Evolutionary conservation across 306 rosid species (phyloP).

Genomic region (Inga leiocalycina): DNA sequence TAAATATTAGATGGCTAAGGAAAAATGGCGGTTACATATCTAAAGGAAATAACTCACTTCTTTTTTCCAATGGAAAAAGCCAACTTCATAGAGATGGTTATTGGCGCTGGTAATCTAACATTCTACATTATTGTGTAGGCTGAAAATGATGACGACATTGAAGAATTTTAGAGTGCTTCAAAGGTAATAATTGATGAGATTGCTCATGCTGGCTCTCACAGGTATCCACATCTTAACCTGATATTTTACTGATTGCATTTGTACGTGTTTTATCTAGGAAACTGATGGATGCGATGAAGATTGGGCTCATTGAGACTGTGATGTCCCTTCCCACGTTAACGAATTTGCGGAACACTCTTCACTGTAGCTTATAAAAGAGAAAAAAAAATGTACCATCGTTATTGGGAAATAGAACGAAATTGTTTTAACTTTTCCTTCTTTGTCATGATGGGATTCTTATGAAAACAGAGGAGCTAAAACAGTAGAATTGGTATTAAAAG

Average conservation of each 20-base stretch:
- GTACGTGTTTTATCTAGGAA: not conserved
- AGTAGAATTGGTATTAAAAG: too few species aligned
- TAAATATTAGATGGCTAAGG: not conserved
- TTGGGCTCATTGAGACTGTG: not conserved
- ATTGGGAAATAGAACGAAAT: not conserved
- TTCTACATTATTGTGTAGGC: not conserved
- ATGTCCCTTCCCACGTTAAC: not conserved
- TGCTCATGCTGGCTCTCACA: not conserved
- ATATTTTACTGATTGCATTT: not conserved
- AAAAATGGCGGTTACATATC: not conserved
- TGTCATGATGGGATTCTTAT: not conserved
- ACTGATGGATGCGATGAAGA: not conserved
- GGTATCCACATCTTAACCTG: not conserved
- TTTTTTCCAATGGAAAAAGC: not conserved
- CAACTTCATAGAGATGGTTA: not conserved
- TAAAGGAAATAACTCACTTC: not conserved
- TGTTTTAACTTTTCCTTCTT: not conserved
- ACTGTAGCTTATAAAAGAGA: not conserved
- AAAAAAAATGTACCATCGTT: not conserved
- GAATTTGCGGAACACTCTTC: not conserved
- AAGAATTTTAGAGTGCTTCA: not conserved
- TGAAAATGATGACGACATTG: not conserved
- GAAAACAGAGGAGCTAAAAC: not conserved
- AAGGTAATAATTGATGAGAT: not conserved
- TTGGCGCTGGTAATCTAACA: not conserved